A percentile compares a stretch with the other conserved stretches of the same genome.
Conservation (phyloP, 2,329 filamentous ascomycete genomes). For the Paracorniculantispora psalliotae region DNA sequence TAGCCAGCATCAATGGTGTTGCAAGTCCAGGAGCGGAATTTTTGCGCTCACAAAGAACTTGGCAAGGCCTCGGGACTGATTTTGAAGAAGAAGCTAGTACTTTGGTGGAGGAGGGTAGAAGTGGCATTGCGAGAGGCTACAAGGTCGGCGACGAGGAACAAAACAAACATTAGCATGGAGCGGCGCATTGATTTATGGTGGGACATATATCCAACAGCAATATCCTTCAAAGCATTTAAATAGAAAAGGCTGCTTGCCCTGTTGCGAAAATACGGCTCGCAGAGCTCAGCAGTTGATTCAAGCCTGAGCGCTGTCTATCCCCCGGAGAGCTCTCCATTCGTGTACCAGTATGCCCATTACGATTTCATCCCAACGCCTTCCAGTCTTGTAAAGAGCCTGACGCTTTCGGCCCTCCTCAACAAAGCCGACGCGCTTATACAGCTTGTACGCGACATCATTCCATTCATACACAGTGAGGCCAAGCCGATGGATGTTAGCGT, state of each 20-base stretch:
- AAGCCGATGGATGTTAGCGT: slow-evolving; percentile 37
- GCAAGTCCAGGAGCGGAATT: slow-evolving; percentile 91
- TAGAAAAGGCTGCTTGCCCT: no score
- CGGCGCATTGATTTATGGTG: not conserved
- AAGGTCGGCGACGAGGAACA: slow-evolving; percentile 56
- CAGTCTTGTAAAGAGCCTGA: slow-evolving; percentile 28
- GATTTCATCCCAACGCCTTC: slow-evolving; percentile 29
- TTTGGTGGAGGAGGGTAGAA: slow-evolving; percentile 76
- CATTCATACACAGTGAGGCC: slow-evolving; percentile 34
- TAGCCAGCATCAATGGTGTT: slow-evolving; percentile 78
- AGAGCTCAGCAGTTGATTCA: not conserved
- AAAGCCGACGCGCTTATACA: slow-evolving; percentile 41
- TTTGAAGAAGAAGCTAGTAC: slow-evolving; percentile 61
- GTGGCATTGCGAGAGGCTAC: slow-evolving; percentile 86
- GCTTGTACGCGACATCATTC: slow-evolving; percentile 33
- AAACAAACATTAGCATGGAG: slow-evolving; percentile 24
- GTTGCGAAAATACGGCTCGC: not conserved
- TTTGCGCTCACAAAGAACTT: slow-evolving; percentile 74
- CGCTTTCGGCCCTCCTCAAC: slow-evolving; percentile 34
- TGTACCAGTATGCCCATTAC: slow-evolving; percentile 29
- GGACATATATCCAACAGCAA: not conserved
- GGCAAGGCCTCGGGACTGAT: slow-evolving; percentile 88
- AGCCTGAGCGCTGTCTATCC: not conserved
- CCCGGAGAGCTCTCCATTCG: slow-evolving; percentile 24
- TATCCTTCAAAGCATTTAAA: no score